A percentile compares a stretch with the other conserved stretches of the same genome.
Evolutionary conservation across 2,329 filamentous ascomycete species (phyloP).

Genomic region (Talaromyces sp.): DNA sequence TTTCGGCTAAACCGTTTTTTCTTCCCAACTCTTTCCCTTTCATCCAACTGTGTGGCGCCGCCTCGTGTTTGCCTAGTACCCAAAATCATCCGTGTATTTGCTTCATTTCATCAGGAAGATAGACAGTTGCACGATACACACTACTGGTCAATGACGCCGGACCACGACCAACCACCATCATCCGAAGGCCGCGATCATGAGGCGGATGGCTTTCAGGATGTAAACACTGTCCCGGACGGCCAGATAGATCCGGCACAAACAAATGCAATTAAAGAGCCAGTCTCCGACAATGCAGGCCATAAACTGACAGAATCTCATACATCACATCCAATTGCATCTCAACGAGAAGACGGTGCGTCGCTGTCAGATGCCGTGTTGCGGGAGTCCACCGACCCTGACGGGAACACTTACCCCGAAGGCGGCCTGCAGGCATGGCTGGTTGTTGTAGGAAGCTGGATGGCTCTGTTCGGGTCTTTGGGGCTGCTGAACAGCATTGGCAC

Average conservation of each 20-base stretch:
- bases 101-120: background rate
- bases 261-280: background rate
- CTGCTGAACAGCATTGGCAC: constrained; percentile 76
- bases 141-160: constrained; percentile 5
- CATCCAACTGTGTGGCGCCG: background rate
- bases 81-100: background rate
- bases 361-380: background rate
- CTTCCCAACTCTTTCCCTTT: background rate
- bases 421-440: constrained; percentile 80
- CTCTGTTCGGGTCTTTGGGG: constrained; percentile 71
- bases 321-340: background rate
- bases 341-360: constrained; percentile 7
- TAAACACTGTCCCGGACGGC: background rate
- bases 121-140: background rate
- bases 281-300: background rate
- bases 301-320: background rate
- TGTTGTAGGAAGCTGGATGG: constrained; percentile 76
- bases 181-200: constrained; percentile 7
- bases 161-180: constrained; percentile 1
- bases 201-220: background rate
- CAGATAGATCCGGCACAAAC: background rate
- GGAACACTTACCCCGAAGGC: constrained; percentile 72
- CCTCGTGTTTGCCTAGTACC: background rate
- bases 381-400: constrained; percentile 39
- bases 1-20: background rate